Base-by-base conservation (phyloP, 1,284 basidiomycete species). In the Cutaneotrichosporon arboriforme region DNA sequence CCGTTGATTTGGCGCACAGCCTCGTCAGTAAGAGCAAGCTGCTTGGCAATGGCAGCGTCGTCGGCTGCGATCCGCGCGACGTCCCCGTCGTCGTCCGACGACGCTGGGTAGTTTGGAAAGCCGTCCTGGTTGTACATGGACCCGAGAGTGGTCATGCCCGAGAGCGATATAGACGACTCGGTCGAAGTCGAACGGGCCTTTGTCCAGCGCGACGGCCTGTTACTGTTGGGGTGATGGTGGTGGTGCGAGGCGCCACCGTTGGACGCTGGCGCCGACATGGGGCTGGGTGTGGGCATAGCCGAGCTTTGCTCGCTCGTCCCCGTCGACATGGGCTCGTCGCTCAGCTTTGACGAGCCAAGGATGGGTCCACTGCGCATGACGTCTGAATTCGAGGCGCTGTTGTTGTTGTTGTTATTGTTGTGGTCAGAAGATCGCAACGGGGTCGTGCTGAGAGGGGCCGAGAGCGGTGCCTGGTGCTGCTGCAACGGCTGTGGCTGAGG, bases 91-190 rank as follows among this genome's bases (percentile, higher is more conserved):
- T 60, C 58, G 18, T 46, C 56, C 22, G 52, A 55, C 21, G 50
- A 40, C 14, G 40, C 43, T 12, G 57, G 55, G 54, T 58, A 58
- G 33, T 57, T 59, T 2, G 67, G 65, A 49, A 70, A 73, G 1
- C 71, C 71, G 23, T 73, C 71, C 21, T 65, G 60, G 40, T 68
- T 69, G 53, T 73, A 73, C 51, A 65, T 67, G 9, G 68, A 68
- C 17, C 71, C 69, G 21, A 73, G 58, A 36, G 60, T 58, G 1
- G 57, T 52, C 18, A 18, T 17, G 18, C 57, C 59, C 15, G 63
- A 65, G 10, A 58, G 41, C 13, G 62, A 56, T 10, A 59, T 18
- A 9, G 63, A 64, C 12, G 65, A 64, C 34, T 70, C 70, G 23
- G 70, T 70, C 0, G 68, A 70, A 1, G 63, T 64, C 21, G 67